A percentile compares a stretch with the other conserved stretches of the same genome.
Conservation (phyloP, 805 yeast genomes). For the Saccharomycopsis babjevae region DNA sequence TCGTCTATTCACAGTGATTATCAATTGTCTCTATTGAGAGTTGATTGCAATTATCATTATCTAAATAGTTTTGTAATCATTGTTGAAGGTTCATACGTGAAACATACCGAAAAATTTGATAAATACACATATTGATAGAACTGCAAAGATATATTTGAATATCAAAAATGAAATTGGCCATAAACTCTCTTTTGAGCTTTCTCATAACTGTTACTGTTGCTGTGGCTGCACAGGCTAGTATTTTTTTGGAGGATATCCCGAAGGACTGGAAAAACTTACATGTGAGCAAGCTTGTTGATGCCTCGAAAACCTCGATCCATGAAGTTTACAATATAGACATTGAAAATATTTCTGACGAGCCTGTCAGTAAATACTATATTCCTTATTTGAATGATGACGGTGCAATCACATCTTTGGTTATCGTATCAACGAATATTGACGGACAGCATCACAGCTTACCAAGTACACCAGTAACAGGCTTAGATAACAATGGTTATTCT, state of each 20-base stretch:
- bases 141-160: background rate
- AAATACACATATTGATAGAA: no score
- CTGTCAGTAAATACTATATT: slow-evolving; percentile 46
- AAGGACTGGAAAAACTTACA: slow-evolving; percentile 42
- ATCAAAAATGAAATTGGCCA: background rate
- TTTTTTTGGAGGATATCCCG: background rate
- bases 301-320: slow-evolving; percentile 53
- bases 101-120: no score
- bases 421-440: slow-evolving; percentile 4
- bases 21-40: no score
- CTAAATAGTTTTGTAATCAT: no score
- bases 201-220: background rate
- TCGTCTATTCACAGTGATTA: no score
- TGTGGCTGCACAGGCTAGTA: background rate
- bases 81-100: no score
- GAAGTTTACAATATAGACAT: slow-evolving; percentile 49
- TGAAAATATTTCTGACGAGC: slow-evolving; percentile 46
- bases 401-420: slow-evolving; percentile 28
- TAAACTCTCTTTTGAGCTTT: background rate
- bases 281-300: slow-evolving; percentile 49
- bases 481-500: slow-evolving; percentile 11
- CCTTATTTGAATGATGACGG: slow-evolving; percentile 39
- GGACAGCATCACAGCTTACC: background rate
- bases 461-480: slow-evolving; percentile 10
- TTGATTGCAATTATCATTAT: no score